These are phyloP conservation scores for Fusarium euwallaceae DNA, from an alignment of 2,329 filamentous ascomycete species.

Conservation along the genomic window DNA sequence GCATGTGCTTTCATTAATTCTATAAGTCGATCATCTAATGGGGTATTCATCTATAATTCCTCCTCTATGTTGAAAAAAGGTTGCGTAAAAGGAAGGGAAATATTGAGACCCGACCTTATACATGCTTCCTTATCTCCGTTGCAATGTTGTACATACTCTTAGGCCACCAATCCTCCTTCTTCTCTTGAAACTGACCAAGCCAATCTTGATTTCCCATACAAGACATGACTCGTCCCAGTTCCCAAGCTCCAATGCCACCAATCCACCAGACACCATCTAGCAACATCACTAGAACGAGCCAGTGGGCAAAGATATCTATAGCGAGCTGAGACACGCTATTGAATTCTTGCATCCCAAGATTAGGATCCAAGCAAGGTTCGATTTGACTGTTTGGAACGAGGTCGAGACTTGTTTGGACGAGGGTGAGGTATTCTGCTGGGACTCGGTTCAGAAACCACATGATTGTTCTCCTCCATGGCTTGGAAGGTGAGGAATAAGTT, in stretches of 20 bases:
- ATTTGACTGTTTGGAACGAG: slow-evolving; percentile 16
- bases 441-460: slow-evolving; percentile 58
- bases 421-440: slow-evolving; percentile 49
- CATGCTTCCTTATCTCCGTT: slow-evolving; percentile 15
- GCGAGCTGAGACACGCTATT: slow-evolving; percentile 44
- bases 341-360: neutral
- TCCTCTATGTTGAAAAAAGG: neutral
- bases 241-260: slow-evolving; percentile 52
- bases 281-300: slow-evolving; percentile 55
- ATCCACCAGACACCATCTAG: slow-evolving; percentile 58
- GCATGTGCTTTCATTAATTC: neutral
- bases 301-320: slow-evolving; percentile 55
- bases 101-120: neutral
- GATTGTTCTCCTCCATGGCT: slow-evolving; percentile 52
- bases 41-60: neutral
- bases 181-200: slow-evolving; percentile 1
- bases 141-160: slow-evolving; percentile 50
- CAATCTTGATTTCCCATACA: slow-evolving; percentile 26
- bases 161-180: slow-evolving; percentile 51
- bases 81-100: neutral
- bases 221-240: slow-evolving; percentile 47
- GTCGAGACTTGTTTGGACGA: slow-evolving; percentile 52
- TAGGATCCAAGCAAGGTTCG: neutral
- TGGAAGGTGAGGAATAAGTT: slow-evolving; percentile 45
- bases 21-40: neutral